Percentiles rank a stretch among this genome's conserved stretches.
These are phyloP conservation scores for Hymenoscyphus occultus DNA, from an alignment of 2,329 filamentous ascomycete species.

Conservation along the genomic window DNA sequence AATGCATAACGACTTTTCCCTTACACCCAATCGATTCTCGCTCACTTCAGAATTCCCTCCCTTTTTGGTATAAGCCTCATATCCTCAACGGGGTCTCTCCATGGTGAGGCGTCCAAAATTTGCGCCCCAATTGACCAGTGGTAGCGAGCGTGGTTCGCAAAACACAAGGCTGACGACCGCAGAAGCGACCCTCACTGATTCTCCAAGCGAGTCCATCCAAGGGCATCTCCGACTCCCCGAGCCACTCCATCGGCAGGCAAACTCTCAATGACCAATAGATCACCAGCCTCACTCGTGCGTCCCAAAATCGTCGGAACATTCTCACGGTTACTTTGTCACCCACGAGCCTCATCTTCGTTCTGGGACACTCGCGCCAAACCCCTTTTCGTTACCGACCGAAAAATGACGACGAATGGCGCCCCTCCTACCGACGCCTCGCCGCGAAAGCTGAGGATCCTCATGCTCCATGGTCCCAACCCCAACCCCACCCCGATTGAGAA, in stretches of 20 bases:
- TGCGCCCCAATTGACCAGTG: background rate
- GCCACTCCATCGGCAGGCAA: background rate
- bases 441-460: conserved; percentile 60
- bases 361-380: background rate
- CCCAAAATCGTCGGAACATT: background rate
- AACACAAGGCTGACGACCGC: conserved; percentile 11
- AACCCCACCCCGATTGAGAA: conserved; percentile 1
- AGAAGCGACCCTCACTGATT: background rate
- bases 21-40: background rate
- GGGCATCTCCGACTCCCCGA: too few relatives aligned
- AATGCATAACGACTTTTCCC: background rate
- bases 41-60: background rate
- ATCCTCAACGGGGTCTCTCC: background rate
- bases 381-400: background rate
- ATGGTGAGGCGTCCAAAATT: conserved; percentile 10
- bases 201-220: background rate
- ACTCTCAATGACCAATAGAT: conserved; percentile 15
- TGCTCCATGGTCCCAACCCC: conserved; percentile 62
- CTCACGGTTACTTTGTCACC: background rate
- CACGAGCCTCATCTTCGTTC: conserved; percentile 15
- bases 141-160: conserved; percentile 11
- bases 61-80: conserved; percentile 3
- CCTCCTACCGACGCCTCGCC: conserved; percentile 6
- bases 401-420: conserved; percentile 14
- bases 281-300: conserved; percentile 16